These are phyloP conservation scores for Amoeboaphelidium occidentale DNA, from an alignment of 371 early-diverging fungal genomes.

Conservation along the genomic window DNA sequence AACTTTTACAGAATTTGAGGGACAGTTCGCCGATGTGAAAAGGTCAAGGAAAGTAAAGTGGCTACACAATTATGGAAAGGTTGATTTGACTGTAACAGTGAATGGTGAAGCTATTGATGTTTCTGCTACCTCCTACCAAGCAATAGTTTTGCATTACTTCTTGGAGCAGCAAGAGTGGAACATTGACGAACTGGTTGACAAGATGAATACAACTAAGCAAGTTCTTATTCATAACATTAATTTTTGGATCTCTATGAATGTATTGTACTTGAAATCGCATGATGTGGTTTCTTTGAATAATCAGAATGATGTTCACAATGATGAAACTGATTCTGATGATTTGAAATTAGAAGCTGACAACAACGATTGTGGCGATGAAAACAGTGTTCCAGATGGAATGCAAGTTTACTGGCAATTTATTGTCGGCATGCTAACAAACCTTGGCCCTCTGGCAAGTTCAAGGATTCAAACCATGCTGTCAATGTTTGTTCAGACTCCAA, in stretches of 20 bases:
- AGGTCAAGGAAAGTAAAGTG: neutral
- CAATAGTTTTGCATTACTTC: too few species aligned
- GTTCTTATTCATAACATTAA: too few species aligned
- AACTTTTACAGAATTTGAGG: neutral
- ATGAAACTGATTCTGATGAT: too few species aligned
- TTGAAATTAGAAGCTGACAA: neutral
- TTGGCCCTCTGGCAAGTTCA: conserved; percentile 18
- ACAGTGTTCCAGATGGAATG: conserved; percentile 8
- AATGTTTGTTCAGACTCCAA: conserved; percentile 15
- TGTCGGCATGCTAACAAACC: conserved; percentile 21
- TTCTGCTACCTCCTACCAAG: too few species aligned
- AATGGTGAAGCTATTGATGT: too few species aligned
- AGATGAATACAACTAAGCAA: too few species aligned
- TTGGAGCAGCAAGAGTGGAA: too few species aligned
- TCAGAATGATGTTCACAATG: too few species aligned
- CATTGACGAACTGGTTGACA: too few species aligned
- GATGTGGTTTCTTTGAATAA: too few species aligned
- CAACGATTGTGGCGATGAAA: neutral
- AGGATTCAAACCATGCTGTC: conserved; percentile 17
- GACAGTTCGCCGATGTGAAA: neutral
- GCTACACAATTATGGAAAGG: conserved; percentile 1
- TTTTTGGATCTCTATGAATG: too few species aligned
- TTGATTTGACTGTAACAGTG: neutral
- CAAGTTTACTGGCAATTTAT: conserved; percentile 16
- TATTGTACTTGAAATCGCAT: too few species aligned